Conservation (phyloP, 768 basidiomycete species). For the Tricholoma saponaceum region DNA sequence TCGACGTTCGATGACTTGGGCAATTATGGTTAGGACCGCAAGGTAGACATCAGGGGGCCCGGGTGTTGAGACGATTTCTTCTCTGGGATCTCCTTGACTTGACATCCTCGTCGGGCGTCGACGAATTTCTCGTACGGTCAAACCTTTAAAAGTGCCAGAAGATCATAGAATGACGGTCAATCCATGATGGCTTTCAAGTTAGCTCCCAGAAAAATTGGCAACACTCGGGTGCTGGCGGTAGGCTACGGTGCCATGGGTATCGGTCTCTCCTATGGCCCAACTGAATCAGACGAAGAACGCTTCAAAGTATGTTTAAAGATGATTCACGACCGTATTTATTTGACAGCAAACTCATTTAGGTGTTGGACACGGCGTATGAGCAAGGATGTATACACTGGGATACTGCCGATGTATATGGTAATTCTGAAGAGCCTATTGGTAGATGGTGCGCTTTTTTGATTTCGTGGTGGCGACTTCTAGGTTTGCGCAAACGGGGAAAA, state of each 20-base stretch:
- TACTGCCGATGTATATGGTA: slow-evolving; percentile 2
- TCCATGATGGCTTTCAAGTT: no score
- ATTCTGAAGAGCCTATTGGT: not conserved
- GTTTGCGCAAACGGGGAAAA: slow-evolving; percentile 42
- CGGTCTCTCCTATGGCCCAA: slow-evolving; percentile 40
- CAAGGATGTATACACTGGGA: slow-evolving; percentile 24
- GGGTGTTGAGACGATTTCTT: no score
- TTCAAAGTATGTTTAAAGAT: slow-evolving; percentile 40
- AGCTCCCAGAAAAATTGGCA: slow-evolving; percentile 35
- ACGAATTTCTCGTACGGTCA: no score
- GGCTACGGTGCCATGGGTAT: slow-evolving; percentile 64
- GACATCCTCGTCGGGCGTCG: no score
- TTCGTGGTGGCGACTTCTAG: not conserved
- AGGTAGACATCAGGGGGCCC: no score
- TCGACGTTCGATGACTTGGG: no score
- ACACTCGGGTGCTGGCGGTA: slow-evolving; percentile 41
- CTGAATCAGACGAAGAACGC: slow-evolving; percentile 50
- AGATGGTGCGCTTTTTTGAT: no score
- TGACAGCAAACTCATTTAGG: slow-evolving; percentile 5
- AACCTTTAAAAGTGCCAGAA: no score
- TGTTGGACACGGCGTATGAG: slow-evolving; percentile 38
- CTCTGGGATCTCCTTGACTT: no score
- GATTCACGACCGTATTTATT: not conserved
- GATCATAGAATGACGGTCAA: no score
- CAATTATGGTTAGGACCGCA: no score